These are phyloP conservation scores for Diplodia intermedia DNA, from an alignment of 2,329 filamentous ascomycete species.

Conservation along the genomic window DNA sequence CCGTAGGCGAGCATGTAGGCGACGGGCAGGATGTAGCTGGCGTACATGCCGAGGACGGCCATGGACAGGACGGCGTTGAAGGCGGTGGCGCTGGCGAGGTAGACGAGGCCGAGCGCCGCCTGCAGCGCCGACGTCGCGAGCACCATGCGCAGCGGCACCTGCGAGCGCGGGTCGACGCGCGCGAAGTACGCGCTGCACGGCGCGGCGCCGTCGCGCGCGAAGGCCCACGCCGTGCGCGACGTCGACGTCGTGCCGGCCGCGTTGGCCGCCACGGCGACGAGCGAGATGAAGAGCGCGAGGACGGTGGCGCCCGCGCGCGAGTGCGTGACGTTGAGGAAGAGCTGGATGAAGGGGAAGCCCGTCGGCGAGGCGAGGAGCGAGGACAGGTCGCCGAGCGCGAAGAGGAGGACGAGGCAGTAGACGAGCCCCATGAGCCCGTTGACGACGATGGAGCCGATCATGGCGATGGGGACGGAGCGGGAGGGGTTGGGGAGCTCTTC, in stretches of 20 bases:
- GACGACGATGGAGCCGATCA: constrained; percentile 45
- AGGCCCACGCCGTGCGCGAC: constrained; percentile 51
- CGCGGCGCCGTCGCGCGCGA: constrained; percentile 49
- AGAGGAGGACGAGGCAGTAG: constrained; percentile 54
- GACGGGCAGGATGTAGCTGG: constrained; percentile 54
- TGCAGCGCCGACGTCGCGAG: constrained; percentile 42
- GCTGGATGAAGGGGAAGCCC: constrained; percentile 55
- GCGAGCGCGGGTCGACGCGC: constrained; percentile 40
- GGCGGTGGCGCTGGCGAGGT: constrained; percentile 53
- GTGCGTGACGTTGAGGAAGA: constrained; percentile 45
- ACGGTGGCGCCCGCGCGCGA: constrained; percentile 40
- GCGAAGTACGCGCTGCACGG: constrained; percentile 50
- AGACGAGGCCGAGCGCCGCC: constrained; percentile 47
- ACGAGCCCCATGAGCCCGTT: constrained; percentile 57
- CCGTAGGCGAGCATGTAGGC: constrained; percentile 49
- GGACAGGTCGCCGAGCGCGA: constrained; percentile 51
- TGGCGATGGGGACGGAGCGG: constrained; percentile 44
- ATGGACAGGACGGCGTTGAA: constrained; percentile 54
- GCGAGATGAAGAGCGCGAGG: constrained; percentile 42
- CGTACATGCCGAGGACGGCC: constrained; percentile 54
- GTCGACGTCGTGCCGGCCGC: constrained; percentile 47
- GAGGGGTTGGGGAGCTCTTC: constrained; percentile 43
- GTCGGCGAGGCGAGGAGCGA: constrained; percentile 50
- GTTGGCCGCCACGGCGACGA: constrained; percentile 41
- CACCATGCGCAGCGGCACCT: constrained; percentile 48